Percentiles rank a stretch among this genome's conserved stretches.
Conservation (phyloP, 345 rosid species). For the Citrus glauca region DNA sequence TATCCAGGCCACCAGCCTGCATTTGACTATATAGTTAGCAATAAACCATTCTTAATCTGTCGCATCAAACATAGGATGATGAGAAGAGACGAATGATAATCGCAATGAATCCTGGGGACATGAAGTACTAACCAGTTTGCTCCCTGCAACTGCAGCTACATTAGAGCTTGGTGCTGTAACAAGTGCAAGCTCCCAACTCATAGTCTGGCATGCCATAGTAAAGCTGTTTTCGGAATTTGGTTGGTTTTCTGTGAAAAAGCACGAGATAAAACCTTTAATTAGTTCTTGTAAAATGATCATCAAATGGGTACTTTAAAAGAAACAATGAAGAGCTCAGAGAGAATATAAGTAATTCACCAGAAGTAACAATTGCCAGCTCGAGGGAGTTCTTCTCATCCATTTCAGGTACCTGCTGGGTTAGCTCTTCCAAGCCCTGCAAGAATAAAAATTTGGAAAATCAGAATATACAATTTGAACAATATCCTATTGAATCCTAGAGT, state of each 20-base stretch:
- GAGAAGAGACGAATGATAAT: too few relatives aligned
- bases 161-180: conserved; percentile 28
- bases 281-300: background rate
- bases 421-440: conserved; percentile 24
- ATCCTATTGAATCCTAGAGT: background rate
- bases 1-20: conserved; percentile 33
- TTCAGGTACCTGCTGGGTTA: conserved; percentile 17
- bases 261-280: background rate
- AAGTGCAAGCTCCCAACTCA: conserved; percentile 37
- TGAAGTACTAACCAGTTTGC: conserved; percentile 22
- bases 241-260: conserved; percentile 3
- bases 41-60: background rate
- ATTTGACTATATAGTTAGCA: background rate
- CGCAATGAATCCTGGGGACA: too few relatives aligned
- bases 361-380: conserved; percentile 10
- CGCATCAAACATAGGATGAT: too few relatives aligned
- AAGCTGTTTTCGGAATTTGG: conserved; percentile 1
- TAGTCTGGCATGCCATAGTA: background rate
- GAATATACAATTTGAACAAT: background rate
- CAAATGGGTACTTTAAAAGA: background rate
- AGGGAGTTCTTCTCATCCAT: conserved; percentile 16
- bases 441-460: conserved; percentile 5
- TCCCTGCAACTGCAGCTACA: conserved; percentile 11
- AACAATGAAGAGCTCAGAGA: background rate
- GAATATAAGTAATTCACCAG: conserved; percentile 15